These are phyloP conservation scores for Ramaria sp. DNA, from an alignment of 768 basidiomycete species.

Conservation along the genomic window DNA sequence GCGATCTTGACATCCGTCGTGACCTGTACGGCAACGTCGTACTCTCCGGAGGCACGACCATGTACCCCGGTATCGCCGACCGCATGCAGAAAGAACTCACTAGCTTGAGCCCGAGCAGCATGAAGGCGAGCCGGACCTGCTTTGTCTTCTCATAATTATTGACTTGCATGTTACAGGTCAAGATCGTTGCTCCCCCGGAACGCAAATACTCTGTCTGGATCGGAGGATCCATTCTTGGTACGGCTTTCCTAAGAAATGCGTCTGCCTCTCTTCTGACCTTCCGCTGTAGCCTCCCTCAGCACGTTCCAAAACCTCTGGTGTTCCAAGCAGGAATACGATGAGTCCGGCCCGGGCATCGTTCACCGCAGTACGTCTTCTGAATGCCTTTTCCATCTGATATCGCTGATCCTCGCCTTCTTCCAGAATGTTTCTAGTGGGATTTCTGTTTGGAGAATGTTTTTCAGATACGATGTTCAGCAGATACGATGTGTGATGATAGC, in stretches of 20 bases:
- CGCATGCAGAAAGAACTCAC: conserved; percentile 69
- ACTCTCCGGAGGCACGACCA: conserved; percentile 50
- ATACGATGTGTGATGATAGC: not conserved
- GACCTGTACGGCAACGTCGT: conserved; percentile 47
- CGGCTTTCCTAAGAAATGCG: not conserved
- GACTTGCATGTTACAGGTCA: conserved; percentile 25
- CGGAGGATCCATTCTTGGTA: conserved; percentile 32
- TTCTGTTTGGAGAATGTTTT: too few species aligned
- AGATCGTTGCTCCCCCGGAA: conserved; percentile 61
- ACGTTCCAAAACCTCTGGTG: conserved; percentile 67
- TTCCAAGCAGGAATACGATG: conserved; percentile 51
- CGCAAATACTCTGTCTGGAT: conserved; percentile 64
- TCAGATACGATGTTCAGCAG: too few species aligned
- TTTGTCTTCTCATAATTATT: not conserved
- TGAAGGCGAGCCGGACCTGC: conserved; percentile 34
- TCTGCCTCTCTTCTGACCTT: too few species aligned
- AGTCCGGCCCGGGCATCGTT: conserved; percentile 41
- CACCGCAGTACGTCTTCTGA: conserved; percentile 26
- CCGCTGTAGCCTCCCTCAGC: conserved; percentile 38
- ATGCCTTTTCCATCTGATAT: not conserved
- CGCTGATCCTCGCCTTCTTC: not conserved
- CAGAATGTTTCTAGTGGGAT: conserved; percentile 9
- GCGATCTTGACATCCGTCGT: conserved; percentile 47
- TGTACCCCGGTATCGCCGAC: conserved; percentile 56
- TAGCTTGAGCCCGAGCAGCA: conserved; percentile 49